Conservation (phyloP, 1,284 basidiomycete genomes). For the Malassezia furfur region DNA sequence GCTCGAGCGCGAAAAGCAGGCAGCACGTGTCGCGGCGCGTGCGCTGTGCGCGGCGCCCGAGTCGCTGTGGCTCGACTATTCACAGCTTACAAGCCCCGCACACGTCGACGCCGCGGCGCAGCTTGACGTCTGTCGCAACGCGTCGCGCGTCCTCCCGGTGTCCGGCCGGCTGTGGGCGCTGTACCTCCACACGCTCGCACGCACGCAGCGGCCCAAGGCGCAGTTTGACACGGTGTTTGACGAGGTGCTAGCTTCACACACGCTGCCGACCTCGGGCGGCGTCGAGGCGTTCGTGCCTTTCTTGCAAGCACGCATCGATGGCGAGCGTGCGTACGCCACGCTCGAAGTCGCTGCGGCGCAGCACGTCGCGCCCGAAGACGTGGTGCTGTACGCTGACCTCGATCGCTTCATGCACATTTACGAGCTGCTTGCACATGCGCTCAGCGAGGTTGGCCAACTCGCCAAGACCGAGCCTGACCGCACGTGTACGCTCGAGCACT, state of each 20-base stretch:
- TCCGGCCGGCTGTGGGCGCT: constrained; percentile 24
- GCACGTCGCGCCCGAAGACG: constrained; percentile 15
- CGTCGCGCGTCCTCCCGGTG: constrained; percentile 26
- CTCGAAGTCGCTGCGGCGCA: constrained; percentile 19
- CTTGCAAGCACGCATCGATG: constrained; percentile 35
- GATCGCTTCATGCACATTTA: constrained; percentile 39
- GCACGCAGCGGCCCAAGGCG: constrained; percentile 23
- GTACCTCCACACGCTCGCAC: constrained; percentile 25
- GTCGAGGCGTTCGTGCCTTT: constrained; percentile 23
- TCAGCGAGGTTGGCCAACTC: constrained; percentile 19
- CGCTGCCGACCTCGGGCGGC: constrained; percentile 17
- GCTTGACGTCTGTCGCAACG: constrained; percentile 22
- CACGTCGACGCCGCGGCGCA: constrained; percentile 22
- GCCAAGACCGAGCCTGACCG: constrained; percentile 18
- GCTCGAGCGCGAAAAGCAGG: constrained; percentile 13
- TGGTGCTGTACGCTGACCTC: constrained; percentile 23
- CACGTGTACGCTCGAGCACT: constrained; percentile 21
- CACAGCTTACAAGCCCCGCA: constrained; percentile 7
- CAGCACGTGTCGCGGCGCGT: constrained; percentile 19
- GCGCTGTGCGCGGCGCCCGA: constrained; percentile 20
- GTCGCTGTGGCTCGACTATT: constrained; percentile 37
- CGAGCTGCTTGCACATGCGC: constrained; percentile 25
- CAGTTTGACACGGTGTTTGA: constrained; percentile 31
- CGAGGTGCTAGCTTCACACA: constrained; percentile 16
- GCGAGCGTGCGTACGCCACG: constrained; percentile 30